These are phyloP conservation scores for Penicillium brevicompactum DNA, from an alignment of 2,329 filamentous ascomycete genomes.

Conservation along the genomic window DNA sequence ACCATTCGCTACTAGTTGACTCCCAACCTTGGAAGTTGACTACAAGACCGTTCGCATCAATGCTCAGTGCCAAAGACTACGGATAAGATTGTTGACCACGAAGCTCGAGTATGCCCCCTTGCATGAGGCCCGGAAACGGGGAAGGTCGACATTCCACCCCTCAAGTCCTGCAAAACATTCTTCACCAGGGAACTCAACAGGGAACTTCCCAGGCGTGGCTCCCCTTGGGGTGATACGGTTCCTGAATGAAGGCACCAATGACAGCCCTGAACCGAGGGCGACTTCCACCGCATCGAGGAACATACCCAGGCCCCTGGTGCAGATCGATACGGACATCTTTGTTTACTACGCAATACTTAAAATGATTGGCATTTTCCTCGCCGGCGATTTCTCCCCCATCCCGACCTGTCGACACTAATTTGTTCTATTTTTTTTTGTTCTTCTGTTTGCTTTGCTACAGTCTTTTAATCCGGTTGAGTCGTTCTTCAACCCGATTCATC, in stretches of 20 bases:
- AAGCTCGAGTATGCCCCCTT: slow-evolving; percentile 21
- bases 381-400: slow-evolving; percentile 3
- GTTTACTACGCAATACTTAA: slow-evolving; percentile 14
- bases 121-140: slow-evolving; percentile 1
- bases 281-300: slow-evolving; percentile 2
- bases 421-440: slow-evolving; percentile 10
- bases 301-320: slow-evolving; percentile 19
- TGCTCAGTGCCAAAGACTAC: too few species aligned
- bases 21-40: too few species aligned
- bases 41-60: too few species aligned
- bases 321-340: slow-evolving; percentile 11
- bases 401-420: slow-evolving; percentile 13
- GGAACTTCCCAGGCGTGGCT: not conserved
- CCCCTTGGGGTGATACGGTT: not conserved
- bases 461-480: not conserved
- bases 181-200: not conserved
- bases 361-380: slow-evolving; percentile 2
- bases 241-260: slow-evolving; percentile 16
- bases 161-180: slow-evolving; percentile 13
- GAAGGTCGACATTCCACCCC: slow-evolving; percentile 16
- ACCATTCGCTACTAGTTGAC: too few species aligned
- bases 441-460: slow-evolving; percentile 9
- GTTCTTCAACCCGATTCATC: slow-evolving; percentile 3
- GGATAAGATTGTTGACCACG: too few species aligned
- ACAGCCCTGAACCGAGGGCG: slow-evolving; percentile 6